Evolutionary conservation across 2,329 filamentous ascomycete genomes (phyloP).

Genomic region (Cladobotryum mycophilum): DNA sequence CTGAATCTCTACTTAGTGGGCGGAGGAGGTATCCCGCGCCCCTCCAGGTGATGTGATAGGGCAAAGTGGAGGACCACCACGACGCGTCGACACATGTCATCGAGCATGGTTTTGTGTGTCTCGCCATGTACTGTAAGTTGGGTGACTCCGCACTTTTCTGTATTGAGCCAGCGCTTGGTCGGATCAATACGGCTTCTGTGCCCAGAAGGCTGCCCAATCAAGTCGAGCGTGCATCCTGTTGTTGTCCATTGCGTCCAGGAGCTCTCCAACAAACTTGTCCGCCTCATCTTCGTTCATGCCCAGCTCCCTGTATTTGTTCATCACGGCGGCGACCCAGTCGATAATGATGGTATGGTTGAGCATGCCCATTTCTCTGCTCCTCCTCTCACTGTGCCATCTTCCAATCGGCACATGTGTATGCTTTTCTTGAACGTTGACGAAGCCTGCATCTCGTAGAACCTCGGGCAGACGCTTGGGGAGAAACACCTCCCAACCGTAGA

Average conservation of each 20-base stretch:
- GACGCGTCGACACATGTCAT: no score
- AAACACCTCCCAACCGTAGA: conserved; percentile 31
- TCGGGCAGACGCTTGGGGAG: conserved; percentile 23
- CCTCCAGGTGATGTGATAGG: no score
- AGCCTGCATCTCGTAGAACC: conserved; percentile 27
- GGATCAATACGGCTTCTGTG: conserved; percentile 26
- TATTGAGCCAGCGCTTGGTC: no score
- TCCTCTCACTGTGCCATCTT: conserved; percentile 30
- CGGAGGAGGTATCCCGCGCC: no score
- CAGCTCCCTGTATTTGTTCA: conserved; percentile 27
- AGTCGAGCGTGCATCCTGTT: conserved; percentile 27
- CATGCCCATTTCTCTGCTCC: conserved; percentile 32
- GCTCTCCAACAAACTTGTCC: conserved; percentile 23
- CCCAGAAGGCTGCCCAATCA: conserved; percentile 33
- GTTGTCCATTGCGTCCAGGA: conserved; percentile 27
- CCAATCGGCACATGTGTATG: conserved; percentile 29
- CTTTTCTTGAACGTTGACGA: conserved; percentile 25
- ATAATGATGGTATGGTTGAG: conserved; percentile 31
- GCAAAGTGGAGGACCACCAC: no score
- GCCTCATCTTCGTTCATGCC: conserved; percentile 30
- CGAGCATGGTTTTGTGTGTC: no score
- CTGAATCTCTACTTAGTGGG: no score
- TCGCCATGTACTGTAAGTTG: no score
- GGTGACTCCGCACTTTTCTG: no score
- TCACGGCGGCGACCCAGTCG: conserved; percentile 29